Evolutionary conservation across 805 yeast species (phyloP).

Genomic region (Lachancea meyersii): DNA sequence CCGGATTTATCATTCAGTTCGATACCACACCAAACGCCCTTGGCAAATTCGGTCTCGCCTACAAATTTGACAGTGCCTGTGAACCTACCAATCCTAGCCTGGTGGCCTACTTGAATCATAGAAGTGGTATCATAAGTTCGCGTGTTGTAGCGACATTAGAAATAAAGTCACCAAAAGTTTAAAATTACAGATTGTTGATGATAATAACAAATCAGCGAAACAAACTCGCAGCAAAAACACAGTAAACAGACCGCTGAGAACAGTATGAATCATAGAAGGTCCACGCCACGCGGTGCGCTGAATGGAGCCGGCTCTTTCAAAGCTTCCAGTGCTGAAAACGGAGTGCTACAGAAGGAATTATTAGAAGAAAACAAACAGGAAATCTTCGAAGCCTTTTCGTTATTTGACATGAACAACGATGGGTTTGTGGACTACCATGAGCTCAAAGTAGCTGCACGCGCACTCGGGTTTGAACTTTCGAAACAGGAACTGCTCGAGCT

Average conservation of each 20-base stretch:
- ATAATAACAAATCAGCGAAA: too few species aligned
- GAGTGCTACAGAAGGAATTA: conserved; percentile 45
- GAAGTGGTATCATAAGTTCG: background rate
- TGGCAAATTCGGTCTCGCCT: conserved; percentile 53
- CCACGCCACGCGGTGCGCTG: conserved; percentile 9
- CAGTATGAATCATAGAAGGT: conserved; percentile 10
- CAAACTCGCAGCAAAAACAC: background rate
- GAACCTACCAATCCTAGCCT: conserved; percentile 36
- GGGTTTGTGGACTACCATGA: conserved; percentile 90
- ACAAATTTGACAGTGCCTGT: conserved; percentile 44
- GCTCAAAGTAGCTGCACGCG: conserved; percentile 86
- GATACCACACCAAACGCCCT: conserved; percentile 75
- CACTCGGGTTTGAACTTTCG: conserved; percentile 81
- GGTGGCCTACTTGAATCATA: conserved; percentile 22
- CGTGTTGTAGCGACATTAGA: background rate
- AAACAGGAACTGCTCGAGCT: conserved; percentile 70
- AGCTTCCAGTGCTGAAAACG: conserved; percentile 9
- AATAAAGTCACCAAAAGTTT: background rate
- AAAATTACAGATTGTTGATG: too few species aligned
- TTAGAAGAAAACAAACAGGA: conserved; percentile 86
- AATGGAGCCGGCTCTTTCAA: conserved; percentile 6
- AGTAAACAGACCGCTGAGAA: background rate
- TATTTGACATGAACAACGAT: conserved; percentile 90
- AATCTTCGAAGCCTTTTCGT: conserved; percentile 82
- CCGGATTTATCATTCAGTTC: conserved; percentile 73